A percentile compares a stretch with the other conserved stretches of the same genome.
phyloP scores from a whole-genome alignment of 208 protist species.

The Leishmania guyanensis region DNA sequence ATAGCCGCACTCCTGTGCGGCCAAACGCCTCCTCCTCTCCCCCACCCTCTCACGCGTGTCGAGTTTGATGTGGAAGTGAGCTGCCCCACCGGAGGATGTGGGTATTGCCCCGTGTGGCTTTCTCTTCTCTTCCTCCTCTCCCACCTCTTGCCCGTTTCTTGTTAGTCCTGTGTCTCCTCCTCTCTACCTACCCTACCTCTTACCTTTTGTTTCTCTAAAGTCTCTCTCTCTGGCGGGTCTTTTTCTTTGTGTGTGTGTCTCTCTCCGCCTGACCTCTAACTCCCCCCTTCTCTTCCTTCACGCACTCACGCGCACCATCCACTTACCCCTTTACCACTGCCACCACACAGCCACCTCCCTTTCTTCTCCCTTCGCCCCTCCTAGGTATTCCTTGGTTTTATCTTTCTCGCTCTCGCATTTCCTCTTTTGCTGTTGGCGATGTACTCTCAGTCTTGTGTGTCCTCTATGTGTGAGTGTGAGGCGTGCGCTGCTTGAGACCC shows the following conservation, averaged over 20 bases:
- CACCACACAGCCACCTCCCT: not conserved
- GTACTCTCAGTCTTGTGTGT: not conserved
- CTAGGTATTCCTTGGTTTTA: not conserved
- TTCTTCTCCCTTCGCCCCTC: not conserved
- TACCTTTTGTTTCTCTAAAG: conserved; percentile 7
- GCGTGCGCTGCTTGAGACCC: not conserved
- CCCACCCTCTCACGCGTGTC: not conserved
- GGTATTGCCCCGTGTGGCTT: not conserved
- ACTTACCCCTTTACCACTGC: not conserved
- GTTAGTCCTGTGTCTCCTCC: not conserved
- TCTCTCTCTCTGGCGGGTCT: not conserved
- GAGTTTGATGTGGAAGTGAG: not conserved
- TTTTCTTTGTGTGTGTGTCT: not conserved
- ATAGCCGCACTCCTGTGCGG: not conserved
- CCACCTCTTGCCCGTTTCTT: not conserved
- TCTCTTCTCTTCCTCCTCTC: not conserved
- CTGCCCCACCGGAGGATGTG: not conserved
- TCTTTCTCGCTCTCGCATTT: not conserved
- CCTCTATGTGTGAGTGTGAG: not conserved
- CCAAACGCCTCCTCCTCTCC: not conserved
- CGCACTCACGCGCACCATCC: not conserved
- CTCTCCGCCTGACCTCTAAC: not conserved
- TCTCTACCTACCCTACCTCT: not conserved
- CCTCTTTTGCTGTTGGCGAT: not conserved
- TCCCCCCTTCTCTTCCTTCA: not conserved